Conservation (phyloP, 495 filamentous ascomycete genomes). For the Polyplosphaeria fusca region DNA sequence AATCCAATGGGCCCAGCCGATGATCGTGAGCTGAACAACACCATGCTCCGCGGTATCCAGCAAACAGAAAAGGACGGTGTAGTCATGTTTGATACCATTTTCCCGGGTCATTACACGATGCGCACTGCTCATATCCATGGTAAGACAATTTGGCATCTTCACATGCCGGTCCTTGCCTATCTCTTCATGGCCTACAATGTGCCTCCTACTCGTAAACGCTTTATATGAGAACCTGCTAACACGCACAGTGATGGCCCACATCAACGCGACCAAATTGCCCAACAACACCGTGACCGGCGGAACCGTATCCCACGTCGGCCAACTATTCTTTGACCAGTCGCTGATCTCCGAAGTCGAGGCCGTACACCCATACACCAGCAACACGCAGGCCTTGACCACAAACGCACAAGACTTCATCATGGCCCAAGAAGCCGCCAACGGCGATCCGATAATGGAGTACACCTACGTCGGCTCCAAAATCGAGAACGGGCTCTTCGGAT, state of each 20-base stretch:
- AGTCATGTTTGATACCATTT: constrained; percentile 54
- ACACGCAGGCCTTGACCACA: constrained; percentile 51
- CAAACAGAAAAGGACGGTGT: constrained; percentile 52
- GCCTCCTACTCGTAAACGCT: too few species aligned
- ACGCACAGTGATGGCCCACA: constrained; percentile 20
- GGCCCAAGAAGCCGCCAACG: constrained; percentile 46
- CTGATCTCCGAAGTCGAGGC: constrained; percentile 54
- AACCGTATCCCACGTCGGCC: constrained; percentile 54
- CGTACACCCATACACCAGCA: constrained; percentile 55
- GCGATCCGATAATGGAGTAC: constrained; percentile 57
- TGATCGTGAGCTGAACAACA: constrained; percentile 46
- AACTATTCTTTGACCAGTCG: constrained; percentile 63
- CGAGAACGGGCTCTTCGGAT: constrained; percentile 52
- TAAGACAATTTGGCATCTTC: too few species aligned
- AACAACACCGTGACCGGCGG: constrained; percentile 55
- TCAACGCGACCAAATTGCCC: constrained; percentile 43
- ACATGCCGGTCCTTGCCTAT: too few species aligned
- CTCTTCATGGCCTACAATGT: too few species aligned
- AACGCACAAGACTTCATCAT: constrained; percentile 55
- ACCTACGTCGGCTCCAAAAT: constrained; percentile 50
- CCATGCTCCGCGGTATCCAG: constrained; percentile 51
- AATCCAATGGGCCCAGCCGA: constrained; percentile 8
- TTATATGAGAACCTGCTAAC: too few species aligned
- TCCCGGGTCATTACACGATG: constrained; percentile 58
- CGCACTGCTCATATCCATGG: constrained; percentile 57